A percentile compares a stretch with the other conserved stretches of the same genome.
phyloP scores from a whole-genome alignment of 2,329 filamentous ascomycete genomes.

The Fusarium setosum region DNA sequence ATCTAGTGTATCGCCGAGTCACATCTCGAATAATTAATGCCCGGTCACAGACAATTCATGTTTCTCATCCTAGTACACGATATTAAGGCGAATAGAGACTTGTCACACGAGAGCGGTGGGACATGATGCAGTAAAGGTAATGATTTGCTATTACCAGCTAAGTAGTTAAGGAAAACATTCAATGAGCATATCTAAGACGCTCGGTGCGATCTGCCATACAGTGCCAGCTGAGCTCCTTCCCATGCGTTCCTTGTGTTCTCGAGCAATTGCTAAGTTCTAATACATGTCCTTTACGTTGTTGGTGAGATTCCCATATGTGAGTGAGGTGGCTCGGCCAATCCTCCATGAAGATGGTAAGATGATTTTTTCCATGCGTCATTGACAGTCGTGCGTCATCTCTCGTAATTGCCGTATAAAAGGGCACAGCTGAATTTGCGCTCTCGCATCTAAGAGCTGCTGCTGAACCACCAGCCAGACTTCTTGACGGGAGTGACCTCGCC shows the following conservation, averaged over 20 bases:
- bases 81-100: too few species aligned
- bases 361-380: not conserved
- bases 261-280: not conserved
- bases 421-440: not conserved
- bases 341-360: too few species aligned
- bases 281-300: not conserved
- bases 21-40: too few species aligned
- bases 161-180: not conserved
- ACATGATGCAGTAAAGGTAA: too few species aligned
- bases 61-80: too few species aligned
- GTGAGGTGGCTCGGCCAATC: not conserved
- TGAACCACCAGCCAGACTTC: constrained; percentile 36
- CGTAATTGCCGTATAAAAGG: not conserved
- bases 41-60: too few species aligned
- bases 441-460: constrained; percentile 13
- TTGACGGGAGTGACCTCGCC: constrained; percentile 21
- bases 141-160: not conserved
- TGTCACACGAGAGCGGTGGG: too few species aligned
- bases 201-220: not conserved
- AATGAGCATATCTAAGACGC: not conserved
- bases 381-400: not conserved
- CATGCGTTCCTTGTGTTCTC: not conserved
- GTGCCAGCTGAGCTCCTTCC: not conserved
- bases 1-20: too few species aligned
- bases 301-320: not conserved